Base-by-base conservation (phyloP, 2,329 filamentous ascomycete species). In the Pseudocercospora pini-densiflorae region DNA sequence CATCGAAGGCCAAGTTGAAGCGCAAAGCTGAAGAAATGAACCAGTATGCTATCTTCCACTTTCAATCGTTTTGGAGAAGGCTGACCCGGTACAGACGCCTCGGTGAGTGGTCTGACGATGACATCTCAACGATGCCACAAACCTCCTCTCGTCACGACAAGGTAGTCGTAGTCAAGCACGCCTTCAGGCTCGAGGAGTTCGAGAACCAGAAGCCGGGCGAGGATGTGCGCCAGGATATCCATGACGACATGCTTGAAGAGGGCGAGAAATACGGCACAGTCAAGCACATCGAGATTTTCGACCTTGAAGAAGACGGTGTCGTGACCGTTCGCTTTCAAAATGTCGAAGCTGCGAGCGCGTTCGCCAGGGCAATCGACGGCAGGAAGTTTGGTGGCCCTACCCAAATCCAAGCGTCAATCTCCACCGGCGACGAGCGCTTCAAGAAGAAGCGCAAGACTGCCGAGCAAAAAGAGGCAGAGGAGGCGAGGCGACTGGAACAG, bases 201-300 rank as follows among this genome's bases (percentile, higher is more conserved):
- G 89, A 93, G 72, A 92, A 96, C 76, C 40, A 43, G 16, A 16
- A n/a, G 16, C 16, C 40, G 40, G 94, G 98, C 74, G 89, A 92
- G 1, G 89, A 89, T 0, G 92, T 91, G 1, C 86, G 96, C 66
- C 83, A 96, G 43, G 94, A 98, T 69, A 97, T 98, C 81, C 96
- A 96, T 77, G 91, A 97, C 77, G 95, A 99, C 77, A 92, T 98
- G 63, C 88, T 92, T 54, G 92, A 97, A 59, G 94, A 97, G 79
- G 97, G 93, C 78, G 85, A 88, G 65, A 96, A 96, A 80, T 83
- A 95, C 14, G 95, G 95, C 2, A 85, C 90, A 24, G 92, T 98
- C 40, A 97, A 93, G 33, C 97, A 96, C 75, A 92, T 98, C 47
- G 89, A 95, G 2, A 83, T 99, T 16, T 99, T 91, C 77, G 95